Conservation (phyloP, 192 early-diverging fungal species). For the Mortierella hygrophila region DNA sequence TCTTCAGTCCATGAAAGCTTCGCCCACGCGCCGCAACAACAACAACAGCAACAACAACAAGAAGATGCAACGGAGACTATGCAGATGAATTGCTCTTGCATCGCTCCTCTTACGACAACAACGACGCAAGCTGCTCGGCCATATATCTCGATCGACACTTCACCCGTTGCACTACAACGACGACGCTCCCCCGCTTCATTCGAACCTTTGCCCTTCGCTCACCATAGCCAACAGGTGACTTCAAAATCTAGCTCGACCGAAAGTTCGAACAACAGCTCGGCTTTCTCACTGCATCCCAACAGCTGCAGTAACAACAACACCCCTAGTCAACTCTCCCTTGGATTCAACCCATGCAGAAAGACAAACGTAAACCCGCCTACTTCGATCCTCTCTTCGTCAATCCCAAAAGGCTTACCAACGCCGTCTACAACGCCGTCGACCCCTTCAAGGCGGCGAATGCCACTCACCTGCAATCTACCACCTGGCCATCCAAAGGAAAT, state of each 20-base stretch:
- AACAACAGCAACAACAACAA: neutral
- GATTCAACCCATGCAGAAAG: neutral
- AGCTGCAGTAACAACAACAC: neutral
- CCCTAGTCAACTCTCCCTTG: neutral
- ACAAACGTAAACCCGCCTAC: neutral
- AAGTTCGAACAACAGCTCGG: neutral
- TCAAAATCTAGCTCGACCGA: neutral
- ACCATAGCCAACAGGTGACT: neutral
- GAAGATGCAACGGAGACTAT: neutral
- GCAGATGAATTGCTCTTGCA: neutral
- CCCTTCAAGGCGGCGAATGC: neutral
- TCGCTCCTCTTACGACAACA: neutral
- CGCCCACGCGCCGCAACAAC: neutral
- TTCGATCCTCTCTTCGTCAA: neutral
- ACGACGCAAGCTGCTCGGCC: neutral
- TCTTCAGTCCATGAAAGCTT: neutral
- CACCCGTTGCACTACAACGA: constrained; percentile 5
- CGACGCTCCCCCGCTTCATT: neutral
- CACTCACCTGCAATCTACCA: neutral
- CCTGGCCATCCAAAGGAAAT: neutral
- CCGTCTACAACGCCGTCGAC: neutral
- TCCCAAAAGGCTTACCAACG: neutral
- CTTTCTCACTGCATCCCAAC: neutral
- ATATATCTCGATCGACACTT: constrained; percentile 19
- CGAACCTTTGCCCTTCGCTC: neutral